phyloP scores from a whole-genome alignment of 768 basidiomycete genomes.

The Boletus coccyginus region DNA sequence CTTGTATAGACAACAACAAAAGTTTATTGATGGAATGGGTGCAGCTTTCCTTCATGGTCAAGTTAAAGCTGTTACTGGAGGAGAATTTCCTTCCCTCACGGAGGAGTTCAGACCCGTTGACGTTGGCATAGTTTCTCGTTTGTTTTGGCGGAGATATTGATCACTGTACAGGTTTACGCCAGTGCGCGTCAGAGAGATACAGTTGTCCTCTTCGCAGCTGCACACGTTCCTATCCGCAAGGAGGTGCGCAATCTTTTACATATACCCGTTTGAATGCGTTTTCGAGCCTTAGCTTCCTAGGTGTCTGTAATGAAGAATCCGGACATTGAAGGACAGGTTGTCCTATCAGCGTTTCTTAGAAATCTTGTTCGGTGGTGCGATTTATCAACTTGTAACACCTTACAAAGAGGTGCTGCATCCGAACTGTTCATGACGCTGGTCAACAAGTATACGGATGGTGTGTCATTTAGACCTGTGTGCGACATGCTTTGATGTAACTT shows the following conservation, averaged over 20 bases:
- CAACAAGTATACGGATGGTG: conserved; percentile 77
- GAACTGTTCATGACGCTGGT: conserved; percentile 64
- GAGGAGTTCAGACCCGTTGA: conserved; percentile 47
- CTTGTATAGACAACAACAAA: conserved; percentile 53
- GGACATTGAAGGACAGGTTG: conserved; percentile 41
- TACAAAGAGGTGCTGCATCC: conserved; percentile 55
- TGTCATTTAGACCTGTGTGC: neutral
- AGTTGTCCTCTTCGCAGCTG: conserved; percentile 63
- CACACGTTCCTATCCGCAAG: conserved; percentile 58
- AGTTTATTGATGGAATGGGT: conserved; percentile 45
- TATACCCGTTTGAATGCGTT: neutral
- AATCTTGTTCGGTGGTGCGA: conserved; percentile 61
- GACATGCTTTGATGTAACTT: neutral
- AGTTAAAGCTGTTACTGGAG: conserved; percentile 50
- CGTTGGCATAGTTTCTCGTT: conserved; percentile 34
- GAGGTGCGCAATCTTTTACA: conserved; percentile 46
- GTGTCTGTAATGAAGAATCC: conserved; percentile 28
- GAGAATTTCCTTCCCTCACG: conserved; percentile 41
- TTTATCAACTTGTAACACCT: conserved; percentile 39
- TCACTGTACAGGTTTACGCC: conserved; percentile 14
- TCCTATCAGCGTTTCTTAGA: conserved; percentile 50
- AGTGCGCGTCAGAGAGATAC: conserved; percentile 54
- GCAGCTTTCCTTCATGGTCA: conserved; percentile 42
- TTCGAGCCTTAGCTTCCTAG: conserved; percentile 31
- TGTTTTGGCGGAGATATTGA: neutral